Conservation (phyloP, 768 basidiomycete genomes). For the Tricholoma terreum region DNA sequence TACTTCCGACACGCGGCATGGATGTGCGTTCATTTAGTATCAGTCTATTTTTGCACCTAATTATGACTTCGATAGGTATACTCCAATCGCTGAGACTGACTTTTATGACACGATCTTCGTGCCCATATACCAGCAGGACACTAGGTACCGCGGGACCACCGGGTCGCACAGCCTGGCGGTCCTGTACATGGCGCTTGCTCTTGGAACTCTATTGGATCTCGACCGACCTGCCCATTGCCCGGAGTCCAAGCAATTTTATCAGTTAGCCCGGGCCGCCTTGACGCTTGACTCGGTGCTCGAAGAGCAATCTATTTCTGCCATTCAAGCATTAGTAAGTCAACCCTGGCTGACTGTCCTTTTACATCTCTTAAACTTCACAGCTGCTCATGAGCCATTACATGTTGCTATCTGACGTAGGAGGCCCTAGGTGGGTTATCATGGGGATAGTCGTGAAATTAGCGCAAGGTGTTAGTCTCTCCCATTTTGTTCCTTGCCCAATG, state of each 20-base stretch:
- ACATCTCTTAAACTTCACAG: slow-evolving; percentile 30
- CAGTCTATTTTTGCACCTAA: slow-evolving; percentile 6
- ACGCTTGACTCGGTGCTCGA: slow-evolving; percentile 64
- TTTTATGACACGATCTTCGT: slow-evolving; percentile 50
- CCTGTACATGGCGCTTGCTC: slow-evolving; percentile 60
- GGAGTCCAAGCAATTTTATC: slow-evolving; percentile 58
- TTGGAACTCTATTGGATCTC: slow-evolving; percentile 62
- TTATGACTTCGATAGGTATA: slow-evolving; percentile 45
- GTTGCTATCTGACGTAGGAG: slow-evolving; percentile 51
- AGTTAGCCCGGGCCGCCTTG: slow-evolving; percentile 56
- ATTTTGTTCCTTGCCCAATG: slow-evolving; percentile 10
- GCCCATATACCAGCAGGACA: slow-evolving; percentile 49
- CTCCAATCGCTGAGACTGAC: slow-evolving; percentile 58
- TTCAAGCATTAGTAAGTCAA: slow-evolving; percentile 58
- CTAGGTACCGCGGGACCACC: slow-evolving; percentile 35
- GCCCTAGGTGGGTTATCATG: slow-evolving; percentile 67
- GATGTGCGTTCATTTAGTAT: slow-evolving; percentile 49
- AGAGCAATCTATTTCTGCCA: slow-evolving; percentile 57
- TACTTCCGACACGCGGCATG: slow-evolving; percentile 70
- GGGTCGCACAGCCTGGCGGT: slow-evolving; percentile 56
- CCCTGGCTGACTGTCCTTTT: slow-evolving; percentile 1
- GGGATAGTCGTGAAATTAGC: slow-evolving; percentile 69
- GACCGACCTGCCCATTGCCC: slow-evolving; percentile 49
- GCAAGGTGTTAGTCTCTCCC: slow-evolving; percentile 50
- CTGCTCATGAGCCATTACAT: slow-evolving; percentile 55